Evolutionary conservation across 345 rosid genomes (phyloP), one percentile per base, ranked within the genome.

Genomic region (Corchorus capsularis): DNA sequence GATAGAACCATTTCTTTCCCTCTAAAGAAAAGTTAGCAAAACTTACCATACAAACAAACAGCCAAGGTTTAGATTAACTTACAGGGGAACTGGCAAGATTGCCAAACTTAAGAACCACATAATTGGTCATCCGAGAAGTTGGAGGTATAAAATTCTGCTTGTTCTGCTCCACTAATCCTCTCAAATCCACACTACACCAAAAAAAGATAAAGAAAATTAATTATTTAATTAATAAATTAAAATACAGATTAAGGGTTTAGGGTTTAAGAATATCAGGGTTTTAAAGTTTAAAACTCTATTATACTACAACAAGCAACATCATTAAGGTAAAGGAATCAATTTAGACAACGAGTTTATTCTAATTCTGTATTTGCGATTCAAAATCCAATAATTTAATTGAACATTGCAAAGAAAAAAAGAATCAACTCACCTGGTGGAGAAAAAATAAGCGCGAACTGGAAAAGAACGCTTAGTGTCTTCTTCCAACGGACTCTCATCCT

Each of bases 111-210:
- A 95, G 89, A 60, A 95, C 93, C 52, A 87, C 91, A 57, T 93
- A 93, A 76, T 95, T 95, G 66, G 98, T 93, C 92, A 90, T 92
- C 49, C 98, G 91, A 1, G 98, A 95, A 0, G 99, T 79, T 0
- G 97, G 94, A 2, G 92, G 99, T 72, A 95, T 90, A 66, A 88
- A 92, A 82, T 89, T 95, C 76, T 82, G 88, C 73, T 81, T 92
- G 89, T 93, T 95, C 83, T 86, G 91, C 69, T 90, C 98, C 85
- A 90, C 86, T 78, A 95, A 84, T 81, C 94, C 71, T 83, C 81
- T 92, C 93, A 95, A 89, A 85, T 95, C 93, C 86, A 95, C 98
- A 76, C 99, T 95, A 87, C 78, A 78, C 63, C 47, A 11, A 17
- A 5, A 71, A 15, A 4, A 16, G 27, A 27, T 27, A 27, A 27